Conservation (phyloP, 495 filamentous ascomycete genomes). For the Tuber melanosporum region DNA sequence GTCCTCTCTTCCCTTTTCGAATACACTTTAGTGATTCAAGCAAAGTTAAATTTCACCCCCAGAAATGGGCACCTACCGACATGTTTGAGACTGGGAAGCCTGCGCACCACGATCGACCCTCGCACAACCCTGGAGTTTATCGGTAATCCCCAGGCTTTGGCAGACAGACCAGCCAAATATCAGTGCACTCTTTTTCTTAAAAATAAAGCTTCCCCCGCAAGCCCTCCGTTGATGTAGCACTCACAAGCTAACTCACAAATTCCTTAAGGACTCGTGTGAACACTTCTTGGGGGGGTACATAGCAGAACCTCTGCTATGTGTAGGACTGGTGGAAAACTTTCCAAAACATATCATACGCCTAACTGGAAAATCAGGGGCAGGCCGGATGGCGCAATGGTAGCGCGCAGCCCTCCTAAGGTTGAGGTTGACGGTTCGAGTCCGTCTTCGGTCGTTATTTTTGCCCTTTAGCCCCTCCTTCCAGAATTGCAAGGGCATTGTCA, state of each 20-base stretch:
- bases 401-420: slow-evolving; percentile 26
- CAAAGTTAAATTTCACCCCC: not conserved
- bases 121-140: not conserved
- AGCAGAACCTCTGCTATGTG: not conserved
- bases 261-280: not conserved
- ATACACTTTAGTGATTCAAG: not conserved
- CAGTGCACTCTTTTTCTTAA: not conserved
- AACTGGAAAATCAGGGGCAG: not conserved
- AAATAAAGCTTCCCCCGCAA: not conserved
- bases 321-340: not conserved
- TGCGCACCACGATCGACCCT: not conserved
- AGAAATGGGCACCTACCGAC: not conserved
- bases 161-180: not conserved
- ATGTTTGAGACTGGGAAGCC: not conserved
- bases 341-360: not conserved
- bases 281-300: not conserved
- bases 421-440: slow-evolving; percentile 31
- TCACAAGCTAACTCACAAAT: not conserved
- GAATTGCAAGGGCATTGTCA: not conserved
- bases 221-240: not conserved
- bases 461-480: not conserved
- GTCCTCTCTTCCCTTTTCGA: not conserved
- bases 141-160: not conserved
- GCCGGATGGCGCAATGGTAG: slow-evolving; percentile 24
- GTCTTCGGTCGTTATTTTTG: slow-evolving; percentile 20